A percentile compares a stretch with the other conserved stretches of the same genome.
Conservation (phyloP, 2,329 filamentous ascomycete species). For the Aspergillus sclerotialis region DNA sequence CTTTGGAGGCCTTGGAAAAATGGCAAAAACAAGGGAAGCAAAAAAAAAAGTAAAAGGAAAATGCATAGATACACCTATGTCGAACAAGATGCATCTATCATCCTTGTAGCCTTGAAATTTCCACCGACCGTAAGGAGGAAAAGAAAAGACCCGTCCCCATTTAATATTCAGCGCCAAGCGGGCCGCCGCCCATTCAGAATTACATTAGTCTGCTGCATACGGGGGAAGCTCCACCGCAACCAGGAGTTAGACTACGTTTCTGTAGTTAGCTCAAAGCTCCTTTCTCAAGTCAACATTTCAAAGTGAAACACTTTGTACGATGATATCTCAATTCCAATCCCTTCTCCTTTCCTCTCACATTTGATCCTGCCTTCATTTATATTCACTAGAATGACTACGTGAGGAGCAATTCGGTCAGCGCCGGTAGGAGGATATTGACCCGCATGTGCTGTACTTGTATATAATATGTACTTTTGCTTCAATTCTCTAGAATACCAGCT, state of each 20-base stretch:
- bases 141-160: slow-evolving; percentile 5
- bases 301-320: slow-evolving; percentile 1
- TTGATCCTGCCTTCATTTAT: not conserved
- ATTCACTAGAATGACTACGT: slow-evolving; percentile 9
- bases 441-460: slow-evolving; percentile 10
- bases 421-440: slow-evolving; percentile 14
- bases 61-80: too few relatives aligned
- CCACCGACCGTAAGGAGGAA: too few relatives aligned
- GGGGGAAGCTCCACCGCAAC: slow-evolving; percentile 23
- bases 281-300: slow-evolving; percentile 16
- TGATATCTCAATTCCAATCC: too few relatives aligned
- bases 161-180: slow-evolving; percentile 15
- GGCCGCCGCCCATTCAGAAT: slow-evolving; percentile 12
- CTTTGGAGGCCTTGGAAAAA: too few relatives aligned
- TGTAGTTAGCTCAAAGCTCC: too few relatives aligned
- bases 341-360: not conserved
- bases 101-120: too few relatives aligned
- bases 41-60: too few relatives aligned
- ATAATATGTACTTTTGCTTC: slow-evolving; percentile 4
- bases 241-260: slow-evolving; percentile 14
- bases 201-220: too few relatives aligned
- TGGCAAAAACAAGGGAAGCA: too few relatives aligned
- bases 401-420: slow-evolving; percentile 3
- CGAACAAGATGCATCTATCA: too few relatives aligned
- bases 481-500: slow-evolving; percentile 10